Conservation (phyloP, 2,329 filamentous ascomycete genomes). For the Venturiaceae sp. region DNA sequence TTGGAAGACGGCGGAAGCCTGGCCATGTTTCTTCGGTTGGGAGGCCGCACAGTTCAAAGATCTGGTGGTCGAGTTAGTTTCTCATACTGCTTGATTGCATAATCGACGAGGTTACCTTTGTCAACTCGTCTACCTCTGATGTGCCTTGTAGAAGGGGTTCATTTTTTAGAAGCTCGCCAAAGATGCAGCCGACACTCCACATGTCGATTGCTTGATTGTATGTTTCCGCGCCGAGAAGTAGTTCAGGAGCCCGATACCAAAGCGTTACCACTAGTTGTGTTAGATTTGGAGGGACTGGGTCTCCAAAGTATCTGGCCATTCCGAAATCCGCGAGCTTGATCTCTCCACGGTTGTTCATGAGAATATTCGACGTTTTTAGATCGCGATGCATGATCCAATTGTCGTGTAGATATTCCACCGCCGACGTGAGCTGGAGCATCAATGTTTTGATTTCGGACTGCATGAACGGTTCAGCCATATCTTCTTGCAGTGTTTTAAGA, state of each 20-base stretch:
- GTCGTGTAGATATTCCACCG: conserved; percentile 75
- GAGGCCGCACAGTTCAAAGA: conserved; percentile 82
- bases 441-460: conserved; percentile 89
- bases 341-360: conserved; percentile 89
- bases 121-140: conserved; percentile 87
- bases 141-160: conserved; percentile 77
- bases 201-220: conserved; percentile 79
- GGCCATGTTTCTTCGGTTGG: conserved; percentile 81
- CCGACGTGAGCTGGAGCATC: conserved; percentile 70
- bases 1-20: conserved; percentile 74
- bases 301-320: conserved; percentile 84
- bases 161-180: conserved; percentile 78
- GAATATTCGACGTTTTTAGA: conserved; percentile 85
- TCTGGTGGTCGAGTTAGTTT: conserved; percentile 40
- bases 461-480: conserved; percentile 90
- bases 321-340: conserved; percentile 97
- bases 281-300: conserved; percentile 62
- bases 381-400: conserved; percentile 87
- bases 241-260: conserved; percentile 90
- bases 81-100: not conserved
- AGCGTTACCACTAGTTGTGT: conserved; percentile 93
- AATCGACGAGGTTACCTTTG: conserved; percentile 38
- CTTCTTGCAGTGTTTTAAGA: conserved; percentile 82
- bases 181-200: conserved; percentile 95
- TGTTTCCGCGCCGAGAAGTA: conserved; percentile 67